Conservation (phyloP, 1,284 basidiomycete genomes). For the Sporisorium exsertum region DNA sequence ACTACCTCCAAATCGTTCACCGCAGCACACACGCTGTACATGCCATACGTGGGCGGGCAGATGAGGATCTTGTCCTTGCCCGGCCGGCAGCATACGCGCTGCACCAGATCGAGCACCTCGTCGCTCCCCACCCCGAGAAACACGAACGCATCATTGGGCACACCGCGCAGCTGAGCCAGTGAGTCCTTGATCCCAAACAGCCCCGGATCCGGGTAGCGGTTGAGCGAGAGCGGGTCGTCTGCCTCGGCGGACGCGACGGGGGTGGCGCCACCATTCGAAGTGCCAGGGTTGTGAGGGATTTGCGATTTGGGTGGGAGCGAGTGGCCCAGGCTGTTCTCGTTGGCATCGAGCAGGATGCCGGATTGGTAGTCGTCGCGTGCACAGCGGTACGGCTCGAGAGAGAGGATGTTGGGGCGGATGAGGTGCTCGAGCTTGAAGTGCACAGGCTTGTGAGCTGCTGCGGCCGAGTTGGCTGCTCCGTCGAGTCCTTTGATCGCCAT, state of each 20-base stretch:
- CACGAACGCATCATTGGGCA: constrained; percentile 73
- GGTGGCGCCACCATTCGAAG: constrained; percentile 22
- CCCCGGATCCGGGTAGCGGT: constrained; percentile 88
- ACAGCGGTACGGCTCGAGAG: constrained; percentile 91
- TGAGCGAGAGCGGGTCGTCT: constrained; percentile 73
- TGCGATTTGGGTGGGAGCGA: constrained; percentile 74
- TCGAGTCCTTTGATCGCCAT: constrained; percentile 57
- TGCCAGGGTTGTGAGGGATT: constrained; percentile 47
- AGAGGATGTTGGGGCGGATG: constrained; percentile 91
- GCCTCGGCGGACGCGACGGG: constrained; percentile 24
- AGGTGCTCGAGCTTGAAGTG: constrained; percentile 71
- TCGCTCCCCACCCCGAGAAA: constrained; percentile 97
- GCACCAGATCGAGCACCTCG: constrained; percentile 94
- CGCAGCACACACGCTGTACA: constrained; percentile 94
- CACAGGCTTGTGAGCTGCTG: constrained; percentile 62
- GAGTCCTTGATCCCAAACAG: constrained; percentile 82
- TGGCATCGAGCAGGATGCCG: constrained; percentile 96
- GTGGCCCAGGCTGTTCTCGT: constrained; percentile 94
- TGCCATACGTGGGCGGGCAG: constrained; percentile 93
- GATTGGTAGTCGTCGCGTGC: constrained; percentile 94
- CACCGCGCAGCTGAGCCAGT: constrained; percentile 75
- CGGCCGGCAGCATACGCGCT: constrained; percentile 87
- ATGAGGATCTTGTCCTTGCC: constrained; percentile 78
- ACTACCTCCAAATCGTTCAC: constrained; percentile 92
- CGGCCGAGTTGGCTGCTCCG: constrained; percentile 25